Evolutionary conservation across 2,329 filamentous ascomycete species (phyloP).

Genomic region (Biscogniauxia marginata): DNA sequence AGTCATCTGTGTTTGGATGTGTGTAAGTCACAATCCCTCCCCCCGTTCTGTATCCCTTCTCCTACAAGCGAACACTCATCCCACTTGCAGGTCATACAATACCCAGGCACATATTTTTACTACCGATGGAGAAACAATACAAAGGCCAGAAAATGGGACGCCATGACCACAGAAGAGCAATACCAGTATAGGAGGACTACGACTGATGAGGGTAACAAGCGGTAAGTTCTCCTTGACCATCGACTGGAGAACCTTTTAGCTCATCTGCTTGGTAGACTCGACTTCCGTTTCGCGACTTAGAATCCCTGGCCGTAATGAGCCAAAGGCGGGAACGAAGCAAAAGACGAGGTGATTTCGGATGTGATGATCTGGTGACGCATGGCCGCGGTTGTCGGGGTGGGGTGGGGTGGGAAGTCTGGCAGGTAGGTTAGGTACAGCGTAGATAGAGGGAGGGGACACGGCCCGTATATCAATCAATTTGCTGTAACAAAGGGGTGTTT

Average conservation of each 20-base stretch:
- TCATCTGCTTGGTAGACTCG: constrained; percentile 15
- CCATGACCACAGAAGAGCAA: constrained; percentile 40
- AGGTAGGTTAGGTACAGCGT: too few species aligned
- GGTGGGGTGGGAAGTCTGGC: too few species aligned
- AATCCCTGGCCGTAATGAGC: not conserved
- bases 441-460: too few species aligned
- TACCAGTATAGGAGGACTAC: constrained; percentile 43
- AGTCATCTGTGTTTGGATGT: constrained; percentile 39
- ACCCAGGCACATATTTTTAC: constrained; percentile 38
- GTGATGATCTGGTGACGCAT: too few species aligned
- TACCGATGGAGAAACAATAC: constrained; percentile 38
- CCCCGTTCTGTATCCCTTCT: not conserved
- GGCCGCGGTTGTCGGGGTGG: too few species aligned
- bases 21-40: constrained; percentile 32
- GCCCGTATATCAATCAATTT: too few species aligned
- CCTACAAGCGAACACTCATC: constrained; percentile 7
- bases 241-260: not conserved
- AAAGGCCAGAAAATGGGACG: constrained; percentile 39
- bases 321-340: too few species aligned
- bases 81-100: constrained; percentile 33
- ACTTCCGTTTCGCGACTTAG: constrained; percentile 27
- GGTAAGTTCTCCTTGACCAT: constrained; percentile 23
- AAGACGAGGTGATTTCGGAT: too few species aligned
- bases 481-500: too few species aligned
- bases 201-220: constrained; percentile 44